phyloP scores from a whole-genome alignment of 805 yeast species.

The Saturnispora mendoncae region DNA sequence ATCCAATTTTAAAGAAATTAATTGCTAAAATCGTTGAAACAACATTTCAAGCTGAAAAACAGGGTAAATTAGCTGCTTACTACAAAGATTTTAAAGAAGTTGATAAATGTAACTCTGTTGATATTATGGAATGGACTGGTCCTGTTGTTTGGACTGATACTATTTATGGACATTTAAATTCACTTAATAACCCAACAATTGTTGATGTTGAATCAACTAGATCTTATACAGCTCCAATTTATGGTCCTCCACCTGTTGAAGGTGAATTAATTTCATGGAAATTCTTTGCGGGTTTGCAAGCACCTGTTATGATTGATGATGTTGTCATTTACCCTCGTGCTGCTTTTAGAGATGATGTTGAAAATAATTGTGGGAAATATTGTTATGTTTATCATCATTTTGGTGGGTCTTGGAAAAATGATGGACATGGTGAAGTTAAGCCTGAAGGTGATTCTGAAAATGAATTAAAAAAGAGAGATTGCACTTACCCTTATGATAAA shows the following conservation, averaged over 20 bases:
- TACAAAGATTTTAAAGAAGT: slow-evolving; percentile 31
- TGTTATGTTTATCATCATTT: slow-evolving; percentile 29
- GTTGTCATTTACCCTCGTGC: slow-evolving; percentile 29
- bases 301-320: slow-evolving; percentile 30
- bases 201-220: slow-evolving; percentile 28
- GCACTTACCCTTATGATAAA: slow-evolving; percentile 7
- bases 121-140: slow-evolving; percentile 70
- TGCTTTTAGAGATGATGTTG: slow-evolving; percentile 28
- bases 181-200: slow-evolving; percentile 26
- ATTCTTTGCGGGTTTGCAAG: slow-evolving; percentile 27
- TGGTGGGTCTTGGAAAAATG: slow-evolving; percentile 31
- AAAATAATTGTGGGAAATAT: slow-evolving; percentile 29
- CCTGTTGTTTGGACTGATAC: slow-evolving; percentile 74
- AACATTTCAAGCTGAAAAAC: slow-evolving; percentile 34
- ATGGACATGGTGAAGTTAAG: slow-evolving; percentile 30
- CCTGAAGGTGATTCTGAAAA: slow-evolving; percentile 25
- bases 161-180: slow-evolving; percentile 54
- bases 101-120: slow-evolving; percentile 32
- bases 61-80: slow-evolving; percentile 28
- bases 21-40: slow-evolving; percentile 45
- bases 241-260: slow-evolving; percentile 26
- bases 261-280: slow-evolving; percentile 26
- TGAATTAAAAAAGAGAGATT: slow-evolving; percentile 13
- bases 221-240: slow-evolving; percentile 23
- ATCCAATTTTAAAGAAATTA: slow-evolving; percentile 48